These are phyloP conservation scores for sunflower (Helianthus annuus) DNA, from an alignment of 129 eudicot genomes.

Conservation along the genomic window HanXRQr2.0-SUNRISE NC_035438.2:9738693-9739192, in stretches of 20 bases:
- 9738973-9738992: background rate
- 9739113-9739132: conserved; percentile 72
- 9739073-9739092: conserved; percentile 1
- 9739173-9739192: conserved; percentile 70
- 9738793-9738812: background rate
- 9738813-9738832: background rate
- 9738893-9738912: background rate
- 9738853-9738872: background rate
- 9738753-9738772: background rate
- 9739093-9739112: conserved; percentile 35
- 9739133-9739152: conserved; percentile 64
- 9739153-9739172: conserved; percentile 66
- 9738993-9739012: background rate
- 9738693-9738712: background rate
- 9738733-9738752: background rate
- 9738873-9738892: background rate
- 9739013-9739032: background rate
- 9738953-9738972: background rate
- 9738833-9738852: background rate
- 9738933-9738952: background rate
- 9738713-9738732: background rate
- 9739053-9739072: background rate
- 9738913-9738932: background rate
- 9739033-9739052: too few relatives aligned
- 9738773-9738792: background rate